phyloP scores from a whole-genome alignment of 768 basidiomycete genomes.

The Boletus pseudo-olivaceus region DNA sequence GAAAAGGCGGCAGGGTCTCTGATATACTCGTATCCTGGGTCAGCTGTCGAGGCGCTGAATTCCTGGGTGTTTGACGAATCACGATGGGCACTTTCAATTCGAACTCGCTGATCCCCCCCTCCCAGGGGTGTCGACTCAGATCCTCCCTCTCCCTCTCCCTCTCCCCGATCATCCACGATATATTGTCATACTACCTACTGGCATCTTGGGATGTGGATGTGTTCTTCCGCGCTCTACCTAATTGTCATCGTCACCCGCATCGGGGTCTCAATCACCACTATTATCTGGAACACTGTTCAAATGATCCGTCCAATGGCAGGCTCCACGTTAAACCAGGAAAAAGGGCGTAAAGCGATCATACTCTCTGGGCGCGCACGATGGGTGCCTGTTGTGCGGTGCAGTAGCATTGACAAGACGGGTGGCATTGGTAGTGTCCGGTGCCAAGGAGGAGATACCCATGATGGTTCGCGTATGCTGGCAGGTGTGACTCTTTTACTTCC shows the following conservation, averaged over 20 bases:
- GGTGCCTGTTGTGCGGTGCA: conserved; percentile 65
- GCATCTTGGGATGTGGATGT: too few species aligned
- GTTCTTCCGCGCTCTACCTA: conserved; percentile 78
- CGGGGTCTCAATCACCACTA: neutral
- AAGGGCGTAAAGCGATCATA: conserved; percentile 92
- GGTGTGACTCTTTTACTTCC: conserved; percentile 7
- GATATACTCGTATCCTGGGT: too few species aligned
- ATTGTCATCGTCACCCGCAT: neutral
- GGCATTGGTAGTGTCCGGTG: conserved; percentile 19
- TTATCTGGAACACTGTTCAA: neutral
- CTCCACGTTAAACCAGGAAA: conserved; percentile 90
- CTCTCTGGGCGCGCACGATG: conserved; percentile 74
- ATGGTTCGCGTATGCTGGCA: conserved; percentile 16
- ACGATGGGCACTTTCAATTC: too few species aligned
- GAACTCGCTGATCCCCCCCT: too few species aligned
- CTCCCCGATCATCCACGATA: too few species aligned
- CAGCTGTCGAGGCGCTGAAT: too few species aligned
- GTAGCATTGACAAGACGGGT: conserved; percentile 48
- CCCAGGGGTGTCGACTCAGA: too few species aligned
- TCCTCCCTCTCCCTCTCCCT: too few species aligned
- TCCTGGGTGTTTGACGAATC: too few species aligned
- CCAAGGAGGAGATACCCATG: neutral
- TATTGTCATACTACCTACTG: too few species aligned
- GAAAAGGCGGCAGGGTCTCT: too few species aligned
- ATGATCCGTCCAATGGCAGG: conserved; percentile 45